Base-by-base conservation (phyloP, 345 rosid genomes). In the Eucalyptus erythrocorys region DNA sequence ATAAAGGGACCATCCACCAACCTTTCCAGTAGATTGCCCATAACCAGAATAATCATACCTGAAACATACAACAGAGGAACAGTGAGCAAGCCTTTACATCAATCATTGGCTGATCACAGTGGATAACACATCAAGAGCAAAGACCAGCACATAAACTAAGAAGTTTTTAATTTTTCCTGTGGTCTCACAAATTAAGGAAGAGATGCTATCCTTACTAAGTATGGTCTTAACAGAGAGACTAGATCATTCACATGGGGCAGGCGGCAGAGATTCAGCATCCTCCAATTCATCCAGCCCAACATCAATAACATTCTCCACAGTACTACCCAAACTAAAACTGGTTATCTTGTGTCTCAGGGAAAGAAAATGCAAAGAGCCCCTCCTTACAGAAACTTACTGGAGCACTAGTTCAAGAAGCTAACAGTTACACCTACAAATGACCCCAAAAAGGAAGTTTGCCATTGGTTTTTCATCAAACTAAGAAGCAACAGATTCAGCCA, bases 11-110 rank as follows among this genome's bases (percentile, higher is more conserved):
- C 61, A 26, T 76, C 85, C 47, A 85, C 94, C 55, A 79, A 97
- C 99, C 99, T 96, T 96, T 91, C 99, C 99, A 43, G 94, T 95
- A 84, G 99, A 97, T 87, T 93, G 98, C 90, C 99, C 99, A 87
- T 97, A 97, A 85, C 99, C 99, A 87, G 99, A 97, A 91, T 97
- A 97, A 92, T 97, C 99, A 86, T 96, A 96, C 92, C 99, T 97
- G 92, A 66, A 50, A 88, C 89, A 43, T 55, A 42, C 61, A 84
- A 79, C 12, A 64, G 32, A 81, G 66, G 82, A 88, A 87, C n/a
- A 34, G 47, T 42, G 8, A 81, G 66, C 47, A n/a, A 37, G 27
- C 42, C 61, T 86, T 42, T 49, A 51, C 30, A 40, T 16, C 55
- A 16, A 51, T 50, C 66, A 37, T 37, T 76, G 47, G 82, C 45